Percentiles rank a stretch among this genome's conserved stretches.
phyloP scores from a whole-genome alignment of 192 early-diverging fungal genomes.

The Gamsiella multidivaricata region DNA sequence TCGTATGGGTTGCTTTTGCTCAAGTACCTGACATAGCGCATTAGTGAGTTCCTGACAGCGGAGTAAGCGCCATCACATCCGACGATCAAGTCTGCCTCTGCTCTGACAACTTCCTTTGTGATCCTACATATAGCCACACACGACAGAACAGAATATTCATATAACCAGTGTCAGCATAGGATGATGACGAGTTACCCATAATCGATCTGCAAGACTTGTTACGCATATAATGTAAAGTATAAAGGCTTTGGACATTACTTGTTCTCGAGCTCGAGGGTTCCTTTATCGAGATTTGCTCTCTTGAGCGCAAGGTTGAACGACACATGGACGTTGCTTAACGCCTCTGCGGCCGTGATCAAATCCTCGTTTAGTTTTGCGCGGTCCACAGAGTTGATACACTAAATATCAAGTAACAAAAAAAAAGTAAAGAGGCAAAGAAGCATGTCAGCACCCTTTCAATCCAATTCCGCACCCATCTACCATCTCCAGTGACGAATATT shows the following conservation, averaged over 20 bases:
- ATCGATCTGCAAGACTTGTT: no score
- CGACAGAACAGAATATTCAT: not conserved
- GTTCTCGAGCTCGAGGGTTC: slow-evolving; percentile 61
- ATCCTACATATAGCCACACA: slow-evolving; percentile 24
- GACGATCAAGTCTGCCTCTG: slow-evolving; percentile 81
- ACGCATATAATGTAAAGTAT: no score
- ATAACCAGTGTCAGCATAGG: no score
- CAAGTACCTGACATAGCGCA: slow-evolving; percentile 76
- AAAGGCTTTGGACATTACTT: slow-evolving; percentile 43
- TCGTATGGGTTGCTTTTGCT: no score
- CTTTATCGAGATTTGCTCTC: slow-evolving; percentile 78
- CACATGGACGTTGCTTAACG: slow-evolving; percentile 73
- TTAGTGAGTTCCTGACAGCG: slow-evolving; percentile 79
- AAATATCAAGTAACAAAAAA: not conserved
- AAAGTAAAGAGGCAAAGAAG: slow-evolving; percentile 6
- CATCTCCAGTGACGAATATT: no score
- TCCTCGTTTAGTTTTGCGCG: slow-evolving; percentile 83
- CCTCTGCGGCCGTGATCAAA: slow-evolving; percentile 80
- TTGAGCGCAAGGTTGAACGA: slow-evolving; percentile 81
- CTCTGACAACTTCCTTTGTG: slow-evolving; percentile 55
- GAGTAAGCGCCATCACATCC: slow-evolving; percentile 94
- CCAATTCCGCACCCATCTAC: no score
- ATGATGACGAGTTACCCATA: no score
- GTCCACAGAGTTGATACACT: slow-evolving; percentile 96
- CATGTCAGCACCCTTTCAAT: no score